Percentiles rank a stretch among this genome's conserved stretches.
Evolutionary conservation across 2,329 filamentous ascomycete species (phyloP).

Genomic region (Ascochyta koolunga): DNA sequence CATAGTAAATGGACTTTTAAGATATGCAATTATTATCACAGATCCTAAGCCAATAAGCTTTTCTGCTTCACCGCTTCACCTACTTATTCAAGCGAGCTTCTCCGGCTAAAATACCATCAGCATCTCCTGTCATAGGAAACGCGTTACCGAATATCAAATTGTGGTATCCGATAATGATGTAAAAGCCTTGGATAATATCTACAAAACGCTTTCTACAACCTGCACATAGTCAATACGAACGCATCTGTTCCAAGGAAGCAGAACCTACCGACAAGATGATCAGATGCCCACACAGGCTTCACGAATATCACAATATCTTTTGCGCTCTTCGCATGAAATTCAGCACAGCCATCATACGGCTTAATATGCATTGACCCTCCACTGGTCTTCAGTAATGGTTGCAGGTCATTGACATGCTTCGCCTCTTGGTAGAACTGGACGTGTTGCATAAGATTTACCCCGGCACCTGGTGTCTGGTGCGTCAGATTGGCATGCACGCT

Average conservation of each 20-base stretch:
- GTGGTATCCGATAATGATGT: constrained; percentile 21
- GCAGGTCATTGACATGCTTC: background rate
- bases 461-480: constrained; percentile 1
- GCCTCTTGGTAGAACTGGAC: constrained; percentile 20
- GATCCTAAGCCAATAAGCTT: no score
- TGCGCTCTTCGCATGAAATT: constrained; percentile 13
- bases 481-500: constrained; percentile 20
- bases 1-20: background rate
- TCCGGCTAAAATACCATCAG: constrained; percentile 10
- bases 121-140: constrained; percentile 3
- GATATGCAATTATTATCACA: background rate
- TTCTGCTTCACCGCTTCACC: no score
- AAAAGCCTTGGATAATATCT: background rate
- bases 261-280: background rate
- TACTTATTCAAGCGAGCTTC: background rate
- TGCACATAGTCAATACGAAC: background rate
- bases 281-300: background rate
- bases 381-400: background rate
- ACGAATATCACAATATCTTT: constrained; percentile 1
- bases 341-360: constrained; percentile 18
- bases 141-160: constrained; percentile 16
- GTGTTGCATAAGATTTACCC: constrained; percentile 11
- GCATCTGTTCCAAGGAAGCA: background rate
- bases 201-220: background rate
- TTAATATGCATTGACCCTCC: constrained; percentile 1